Percentiles rank a stretch among this genome's conserved stretches.
phyloP scores from a whole-genome alignment of 495 filamentous ascomycete species.

The Aspergillus coremiiformis region DNA sequence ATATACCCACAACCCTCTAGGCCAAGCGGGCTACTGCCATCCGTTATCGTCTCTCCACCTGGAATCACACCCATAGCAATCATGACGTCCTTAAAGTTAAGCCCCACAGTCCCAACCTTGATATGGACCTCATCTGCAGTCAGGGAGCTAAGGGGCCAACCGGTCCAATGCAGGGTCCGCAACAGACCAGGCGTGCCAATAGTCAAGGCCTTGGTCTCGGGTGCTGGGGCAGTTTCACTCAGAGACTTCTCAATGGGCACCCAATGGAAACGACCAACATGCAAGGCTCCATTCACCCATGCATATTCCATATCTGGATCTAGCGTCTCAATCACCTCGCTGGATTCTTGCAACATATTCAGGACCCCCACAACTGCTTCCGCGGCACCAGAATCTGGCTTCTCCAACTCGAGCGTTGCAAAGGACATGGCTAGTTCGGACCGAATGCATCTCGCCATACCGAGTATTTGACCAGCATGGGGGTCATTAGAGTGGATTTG shows the following conservation, averaged over 20 bases:
- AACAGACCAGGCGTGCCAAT: constrained; percentile 12
- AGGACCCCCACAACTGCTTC: constrained; percentile 17
- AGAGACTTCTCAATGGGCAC: constrained; percentile 15
- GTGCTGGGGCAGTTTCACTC: not conserved
- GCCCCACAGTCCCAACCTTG: constrained; percentile 17
- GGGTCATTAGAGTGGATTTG: constrained; percentile 36
- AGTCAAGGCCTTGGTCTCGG: not conserved
- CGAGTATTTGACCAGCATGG: constrained; percentile 26
- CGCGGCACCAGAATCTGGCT: constrained; percentile 3
- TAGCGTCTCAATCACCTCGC: not conserved
- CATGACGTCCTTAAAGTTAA: constrained; percentile 29
- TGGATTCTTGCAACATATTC: constrained; percentile 14
- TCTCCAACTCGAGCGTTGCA: constrained; percentile 36
- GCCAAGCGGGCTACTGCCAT: not conserved
- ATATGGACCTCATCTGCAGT: constrained; percentile 15
- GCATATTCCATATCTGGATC: constrained; percentile 29
- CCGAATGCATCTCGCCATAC: constrained; percentile 35
- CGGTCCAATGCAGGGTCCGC: constrained; percentile 13
- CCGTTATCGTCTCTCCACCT: not conserved
- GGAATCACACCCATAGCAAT: constrained; percentile 21
- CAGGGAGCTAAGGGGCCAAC: not conserved
- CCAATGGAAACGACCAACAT: constrained; percentile 20
- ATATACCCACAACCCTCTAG: constrained; percentile 31
- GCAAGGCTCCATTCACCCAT: constrained; percentile 12
- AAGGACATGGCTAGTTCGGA: constrained; percentile 34